Base-by-base conservation (phyloP, 2,329 filamentous ascomycete genomes). In the Clarireedia paspali region DNA sequence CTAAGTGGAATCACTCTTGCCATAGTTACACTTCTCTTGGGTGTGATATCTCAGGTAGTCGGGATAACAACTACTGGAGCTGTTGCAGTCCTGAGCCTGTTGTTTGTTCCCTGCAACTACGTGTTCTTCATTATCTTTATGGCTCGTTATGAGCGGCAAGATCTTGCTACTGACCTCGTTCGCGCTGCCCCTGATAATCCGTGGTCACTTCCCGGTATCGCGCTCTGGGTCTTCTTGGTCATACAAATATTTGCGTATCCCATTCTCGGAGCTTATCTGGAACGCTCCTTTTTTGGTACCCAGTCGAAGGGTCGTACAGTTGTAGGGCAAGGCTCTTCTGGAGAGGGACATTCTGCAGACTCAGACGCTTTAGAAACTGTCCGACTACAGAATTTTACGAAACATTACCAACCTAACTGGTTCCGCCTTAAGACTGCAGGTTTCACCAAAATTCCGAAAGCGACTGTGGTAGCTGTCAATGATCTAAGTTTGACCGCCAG, bases 81-180 rank as follows among this genome's bases (percentile, higher is more conserved):
- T 1, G 87, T 92, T 3, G 78, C 80, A 5, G 74, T 89, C 3
- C 75, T 95, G 12, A 86, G 86, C 58, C 68, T 95, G 14, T 70
- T 96, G 0, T 96, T 96, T 67, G 82, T 89, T 0, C 88, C 91
- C 0, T 95, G 91, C 76, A 91, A 90, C 64, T 96, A 90, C 67
- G 87, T 92, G 14, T 91, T 85, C 68, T 94, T 92, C 67, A 78
- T 84, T 53, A 83, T 88, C 17, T 80, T 85, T 60, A 80, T 91
- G 70, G 88, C 91, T 12, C 83, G 88, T 44, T 96, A 83, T 68
- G 88, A 96, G 71, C 76, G 77, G 59, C 68, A 84, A 55, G 74
- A 81, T 17, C 65, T 75, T 42, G 73, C 81, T 0, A 80, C 85
- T 0, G 81, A 88, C 59, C 73, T 96, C 3, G 66, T 80, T 4